Conservation (phyloP, 2,329 filamentous ascomycete species). For the Penicillium sp. region DNA sequence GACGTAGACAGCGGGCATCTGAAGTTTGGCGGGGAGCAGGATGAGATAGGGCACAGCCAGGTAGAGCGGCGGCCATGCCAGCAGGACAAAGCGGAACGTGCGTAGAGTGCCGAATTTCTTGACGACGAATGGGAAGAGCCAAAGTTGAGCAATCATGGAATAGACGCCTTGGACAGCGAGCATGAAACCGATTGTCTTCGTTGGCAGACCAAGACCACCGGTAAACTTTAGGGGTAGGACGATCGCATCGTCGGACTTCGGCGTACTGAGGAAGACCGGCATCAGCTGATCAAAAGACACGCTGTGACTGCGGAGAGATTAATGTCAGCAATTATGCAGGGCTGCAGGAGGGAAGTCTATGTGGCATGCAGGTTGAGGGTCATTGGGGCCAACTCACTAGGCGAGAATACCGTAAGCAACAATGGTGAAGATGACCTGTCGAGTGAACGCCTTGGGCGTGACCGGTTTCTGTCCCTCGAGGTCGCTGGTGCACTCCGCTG, state of each 20-base stretch:
- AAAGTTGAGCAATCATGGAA: conserved; percentile 81
- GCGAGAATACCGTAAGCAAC: conserved; percentile 88
- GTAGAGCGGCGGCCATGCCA: conserved; percentile 86
- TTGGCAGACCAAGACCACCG: conserved; percentile 80
- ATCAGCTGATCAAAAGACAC: conserved; percentile 95
- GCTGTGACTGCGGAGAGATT: conserved; percentile 68
- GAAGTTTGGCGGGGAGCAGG: conserved; percentile 71
- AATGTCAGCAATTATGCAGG: conserved; percentile 50
- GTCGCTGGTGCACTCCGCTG: conserved; percentile 45
- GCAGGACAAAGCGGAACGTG: conserved; percentile 78
- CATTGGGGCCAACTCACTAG: conserved; percentile 67
- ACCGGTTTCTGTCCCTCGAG: conserved; percentile 46
- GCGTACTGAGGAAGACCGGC: conserved; percentile 84
- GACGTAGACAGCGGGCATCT: conserved; percentile 73
- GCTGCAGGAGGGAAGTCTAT: neutral
- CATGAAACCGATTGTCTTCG: conserved; percentile 82
- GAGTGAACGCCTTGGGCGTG: conserved; percentile 70
- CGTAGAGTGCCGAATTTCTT: conserved; percentile 74
- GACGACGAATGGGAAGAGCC: conserved; percentile 79
- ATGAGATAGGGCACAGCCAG: conserved; percentile 85
- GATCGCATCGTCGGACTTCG: conserved; percentile 52
- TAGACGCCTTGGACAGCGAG: conserved; percentile 87
- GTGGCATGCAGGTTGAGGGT: neutral
- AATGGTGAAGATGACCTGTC: conserved; percentile 83
- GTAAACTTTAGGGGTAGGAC: conserved; percentile 83